Base-by-base conservation (phyloP, 257 asterid genomes). In the Primulina eburnea region DNA sequence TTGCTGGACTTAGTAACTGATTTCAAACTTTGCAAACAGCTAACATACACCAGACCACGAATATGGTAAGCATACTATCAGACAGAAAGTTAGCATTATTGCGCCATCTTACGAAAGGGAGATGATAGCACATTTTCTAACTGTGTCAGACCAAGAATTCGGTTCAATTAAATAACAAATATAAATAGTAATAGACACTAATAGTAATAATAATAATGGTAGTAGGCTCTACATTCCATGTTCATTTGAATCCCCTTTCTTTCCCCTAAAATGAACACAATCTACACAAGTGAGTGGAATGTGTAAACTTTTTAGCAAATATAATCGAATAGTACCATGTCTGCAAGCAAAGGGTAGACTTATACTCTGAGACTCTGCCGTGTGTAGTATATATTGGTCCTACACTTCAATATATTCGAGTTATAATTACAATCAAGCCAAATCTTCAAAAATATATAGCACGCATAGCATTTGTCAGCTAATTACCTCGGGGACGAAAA, bases 361-460 rank as follows among this genome's bases (percentile, higher is more conserved):
- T 75, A 92, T 92, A 73, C 87, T 71, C 88, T 90, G 98, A 62
- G 85, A 85, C 79, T 92, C 98, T 5, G 97, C 98, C 5, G 97
- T 87, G 80, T 88, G 98, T 84, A 92, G 74, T 83, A 92, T 92
- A 68, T 92, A 92, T 79, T 92, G 96, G 72, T 92, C 96, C 98
- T 92, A 87, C 84, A 83, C 33, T 74, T 60, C 10, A 67, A 70
- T 40, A 11, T 5, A 65, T 40, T 28, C 20, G 17, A 47, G 37
- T 73, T 56, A 77, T 38, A 5, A 69, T 59, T 47, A 70, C 6
- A 71, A 47, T 17, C 24, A 67, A 69, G 24, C 53, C 65, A 21
- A 50, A 24, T 10, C 14, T n/a, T 21, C 4, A 3, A 26, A 65
- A 4, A 34, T 20, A 59, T 40, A 32, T 28, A 20, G 62, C 59